Evolutionary conservation across 1,139 yeast genomes (phyloP), one percentile per base, ranked within the genome.

Genomic region (Taiozyma sp.): DNA sequence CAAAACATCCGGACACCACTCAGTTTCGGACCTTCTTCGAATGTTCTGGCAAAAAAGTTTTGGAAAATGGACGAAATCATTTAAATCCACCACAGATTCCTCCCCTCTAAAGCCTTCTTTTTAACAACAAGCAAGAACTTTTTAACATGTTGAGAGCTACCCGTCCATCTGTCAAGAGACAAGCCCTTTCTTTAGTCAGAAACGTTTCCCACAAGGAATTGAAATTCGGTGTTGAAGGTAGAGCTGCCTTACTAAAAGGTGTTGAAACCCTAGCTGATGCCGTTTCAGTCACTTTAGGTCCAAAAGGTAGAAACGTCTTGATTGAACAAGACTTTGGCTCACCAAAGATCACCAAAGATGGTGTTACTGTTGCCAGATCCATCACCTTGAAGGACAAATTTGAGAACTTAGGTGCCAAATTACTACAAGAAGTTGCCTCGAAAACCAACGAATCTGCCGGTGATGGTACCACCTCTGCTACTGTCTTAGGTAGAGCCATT

Each of bases 381-480:
- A 86, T 93, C 68, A 82, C 84, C 50, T 78, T 93, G 65, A 78
- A 90, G 71, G 96, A 93, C 77, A 91, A 90, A 75, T 93, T 92
- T 68, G 98, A 93, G 77, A 96, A 93, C 58, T 77, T 90, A 76
- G 99, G 99, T 58, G 99, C 99, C 58, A 89, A 89, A 74, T 81
- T 93, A 64, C 79, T 93, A 68, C 99, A 93, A 75, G 99, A 93
- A 70, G 99, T 93, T 62, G 99, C 99, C 49, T 85, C 97, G 64
- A 93, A 91, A 81, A 93, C 99, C 67, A 93, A 93, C 73, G 99
- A 93, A 76, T 81, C 90, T 64, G 99, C 99, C 56, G 99, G 99
- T 78, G 99, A 93, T 67, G 99, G 99, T 78, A 93, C 99, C 62
- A 93, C 99, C 48, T 87, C 97, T 48, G 99, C 99, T 64, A 93